A percentile compares a stretch with the other conserved stretches of the same genome.
Conservation (phyloP, 176 grass and related monocot species). For the Leersia perrieri region DNA sequence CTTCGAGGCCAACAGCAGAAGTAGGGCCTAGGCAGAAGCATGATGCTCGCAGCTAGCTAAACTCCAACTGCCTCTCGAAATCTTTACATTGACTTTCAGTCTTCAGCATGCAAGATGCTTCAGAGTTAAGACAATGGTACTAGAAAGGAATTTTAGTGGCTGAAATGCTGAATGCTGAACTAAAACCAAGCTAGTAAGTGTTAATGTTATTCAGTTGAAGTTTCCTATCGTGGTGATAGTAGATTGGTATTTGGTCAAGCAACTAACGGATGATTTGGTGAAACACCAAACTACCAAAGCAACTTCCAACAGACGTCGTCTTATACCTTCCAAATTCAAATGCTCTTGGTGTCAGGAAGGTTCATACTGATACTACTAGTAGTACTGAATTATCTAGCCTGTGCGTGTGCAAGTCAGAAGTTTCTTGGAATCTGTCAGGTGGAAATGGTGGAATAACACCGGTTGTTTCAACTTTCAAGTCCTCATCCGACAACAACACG, state of each 20-base stretch:
- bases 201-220: not conserved
- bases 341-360: too few species aligned
- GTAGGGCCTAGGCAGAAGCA: too few species aligned
- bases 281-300: too few species aligned
- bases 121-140: not conserved
- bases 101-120: not conserved
- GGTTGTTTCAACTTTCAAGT: not conserved
- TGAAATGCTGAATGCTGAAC: not conserved
- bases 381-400: not conserved
- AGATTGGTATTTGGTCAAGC: not conserved
- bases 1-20: too few species aligned
- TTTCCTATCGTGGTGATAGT: not conserved
- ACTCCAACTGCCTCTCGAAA: not conserved
- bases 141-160: not conserved
- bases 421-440: not conserved
- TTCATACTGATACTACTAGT: too few species aligned
- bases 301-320: not conserved
- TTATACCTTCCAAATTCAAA: not conserved
- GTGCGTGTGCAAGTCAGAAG: not conserved
- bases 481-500: not conserved
- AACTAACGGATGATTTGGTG: too few species aligned
- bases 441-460: too few species aligned
- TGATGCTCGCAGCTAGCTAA: too few species aligned
- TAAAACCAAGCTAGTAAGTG: not conserved
- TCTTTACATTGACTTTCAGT: not conserved